Evolutionary conservation across 176 grass and related monocot species (phyloP).

Genomic region (Hyparrhenia diplandra): DNA sequence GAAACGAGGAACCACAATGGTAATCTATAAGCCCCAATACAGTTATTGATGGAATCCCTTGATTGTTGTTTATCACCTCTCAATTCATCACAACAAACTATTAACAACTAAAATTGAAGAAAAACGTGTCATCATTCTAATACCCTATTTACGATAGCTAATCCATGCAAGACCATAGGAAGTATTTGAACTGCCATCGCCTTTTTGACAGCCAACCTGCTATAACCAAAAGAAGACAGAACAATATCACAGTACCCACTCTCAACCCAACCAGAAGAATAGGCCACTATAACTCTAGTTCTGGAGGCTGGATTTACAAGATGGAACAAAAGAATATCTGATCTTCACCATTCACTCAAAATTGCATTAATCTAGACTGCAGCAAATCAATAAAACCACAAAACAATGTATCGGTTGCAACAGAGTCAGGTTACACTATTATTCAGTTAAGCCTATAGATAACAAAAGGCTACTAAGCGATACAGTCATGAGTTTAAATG

Average conservation of each 20-base stretch:
- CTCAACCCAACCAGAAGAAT: not conserved
- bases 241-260: too few relatives aligned
- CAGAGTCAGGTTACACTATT: not conserved
- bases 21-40: not conserved
- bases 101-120: not conserved
- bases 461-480: not conserved
- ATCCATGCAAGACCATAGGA: too few relatives aligned
- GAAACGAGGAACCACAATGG: not conserved
- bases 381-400: not conserved
- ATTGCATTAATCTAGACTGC: not conserved
- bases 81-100: not conserved
- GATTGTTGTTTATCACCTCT: not conserved
- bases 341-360: not conserved
- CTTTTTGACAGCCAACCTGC: too few relatives aligned
- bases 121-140: not conserved
- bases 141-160: too few relatives aligned
- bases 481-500: not conserved
- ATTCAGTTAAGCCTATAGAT: not conserved
- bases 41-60: not conserved
- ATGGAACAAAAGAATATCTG: not conserved
- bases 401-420: not conserved
- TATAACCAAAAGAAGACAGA: too few relatives aligned
- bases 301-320: not conserved
- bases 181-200: too few relatives aligned
- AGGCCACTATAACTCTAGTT: not conserved